Conservation (phyloP, 306 rosid species). For the Vigna angularis region DNA sequence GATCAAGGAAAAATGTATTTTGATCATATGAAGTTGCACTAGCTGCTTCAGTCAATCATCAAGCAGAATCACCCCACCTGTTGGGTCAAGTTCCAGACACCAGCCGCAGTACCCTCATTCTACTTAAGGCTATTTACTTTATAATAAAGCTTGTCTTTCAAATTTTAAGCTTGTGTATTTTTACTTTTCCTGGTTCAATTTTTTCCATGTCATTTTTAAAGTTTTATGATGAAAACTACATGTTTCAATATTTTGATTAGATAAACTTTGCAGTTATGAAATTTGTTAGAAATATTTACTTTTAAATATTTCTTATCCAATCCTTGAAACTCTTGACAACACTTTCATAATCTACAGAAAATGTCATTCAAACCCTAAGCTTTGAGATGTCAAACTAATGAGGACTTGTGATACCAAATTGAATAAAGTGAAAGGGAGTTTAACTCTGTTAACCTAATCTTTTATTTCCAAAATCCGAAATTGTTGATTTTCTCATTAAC, state of each 20-base stretch:
- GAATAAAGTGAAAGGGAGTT: neutral
- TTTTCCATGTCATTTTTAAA: neutral
- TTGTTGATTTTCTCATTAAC: neutral
- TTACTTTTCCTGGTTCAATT: neutral
- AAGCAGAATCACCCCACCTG: neutral
- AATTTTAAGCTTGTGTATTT: neutral
- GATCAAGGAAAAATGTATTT: neutral
- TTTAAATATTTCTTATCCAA: neutral
- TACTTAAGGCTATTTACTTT: neutral
- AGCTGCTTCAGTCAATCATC: neutral
- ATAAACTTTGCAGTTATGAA: neutral
- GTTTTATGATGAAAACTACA: neutral
- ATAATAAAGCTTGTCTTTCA: neutral
- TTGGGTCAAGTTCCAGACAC: constrained; percentile 11
- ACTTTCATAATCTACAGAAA: neutral
- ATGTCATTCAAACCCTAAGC: neutral
- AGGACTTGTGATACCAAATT: neutral
- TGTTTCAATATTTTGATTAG: neutral
- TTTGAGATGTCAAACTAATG: neutral
- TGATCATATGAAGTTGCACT: neutral
- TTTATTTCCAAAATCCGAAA: neutral
- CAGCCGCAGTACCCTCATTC: neutral
- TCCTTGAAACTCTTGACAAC: neutral
- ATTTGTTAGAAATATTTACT: neutral
- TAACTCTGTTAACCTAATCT: neutral